Evolutionary conservation across 2,329 filamentous ascomycete genomes (phyloP), one percentile per base, ranked within the genome.

Genomic region (Coleophoma crateriformis): DNA sequence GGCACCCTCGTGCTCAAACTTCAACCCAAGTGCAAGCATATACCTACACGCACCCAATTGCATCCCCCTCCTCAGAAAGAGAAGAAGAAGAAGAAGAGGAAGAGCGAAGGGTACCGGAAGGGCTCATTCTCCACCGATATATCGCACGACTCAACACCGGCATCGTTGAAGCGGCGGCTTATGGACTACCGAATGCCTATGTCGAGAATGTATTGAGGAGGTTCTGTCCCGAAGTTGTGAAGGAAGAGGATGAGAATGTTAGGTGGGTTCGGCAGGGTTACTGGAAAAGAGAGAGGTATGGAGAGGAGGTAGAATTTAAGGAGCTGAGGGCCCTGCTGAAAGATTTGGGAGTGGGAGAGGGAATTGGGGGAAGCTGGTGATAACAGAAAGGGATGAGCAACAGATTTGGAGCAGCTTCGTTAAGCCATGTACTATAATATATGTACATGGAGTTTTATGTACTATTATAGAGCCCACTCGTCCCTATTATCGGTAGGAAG

Each of bases 391-490:
- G 7, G 5, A 10, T 10, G 8, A 27, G 27, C 7, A 10, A 27
- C 27, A 27, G 27, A 12, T 6, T 15, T 32, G 10, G 15, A n/a
- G 15, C n/a, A 27, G 14, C n/a, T 7, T 13, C 41, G 32, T 4
- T n/a, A 33, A 7, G 15, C 20, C 22, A 41, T 41, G 38, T 48
- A 14, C 10, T 48, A 45, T 35, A 7, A n/a, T 38, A 38, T 32
- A 38, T 33, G 39, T 33, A 27, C 5, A 27, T 27, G 27, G 27
- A 27, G n/a, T 27, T 27, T 7, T 27, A 4, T 27, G 27, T 27
- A 27, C 27, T 27, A 27, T 69, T 68, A 87, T 54, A 87, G 68
- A 46, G 81, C 84, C 94, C 94, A 99, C 62, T 95, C 90, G 49
- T 84, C 81, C 55, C 74, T 73, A 65, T 91, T 79, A 61, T 96